phyloP scores from a whole-genome alignment of 2,329 filamentous ascomycete genomes.

The Botrytis aclada region DNA sequence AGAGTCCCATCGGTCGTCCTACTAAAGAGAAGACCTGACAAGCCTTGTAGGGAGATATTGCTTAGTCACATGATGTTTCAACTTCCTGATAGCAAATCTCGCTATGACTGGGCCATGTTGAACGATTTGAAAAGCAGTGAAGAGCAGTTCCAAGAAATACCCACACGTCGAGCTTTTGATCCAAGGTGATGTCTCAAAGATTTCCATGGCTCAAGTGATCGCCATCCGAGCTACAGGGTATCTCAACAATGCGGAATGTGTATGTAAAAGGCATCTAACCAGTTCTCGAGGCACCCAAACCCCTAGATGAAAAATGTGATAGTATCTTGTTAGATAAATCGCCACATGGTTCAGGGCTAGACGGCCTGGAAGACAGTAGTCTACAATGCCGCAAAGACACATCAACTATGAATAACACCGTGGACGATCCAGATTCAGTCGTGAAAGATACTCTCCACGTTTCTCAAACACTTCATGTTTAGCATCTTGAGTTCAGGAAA shows the following conservation, averaged over 20 bases:
- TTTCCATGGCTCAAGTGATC: background rate
- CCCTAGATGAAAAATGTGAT: too few relatives aligned
- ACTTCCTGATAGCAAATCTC: background rate
- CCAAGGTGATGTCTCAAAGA: background rate
- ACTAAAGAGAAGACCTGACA: background rate
- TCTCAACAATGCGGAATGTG: background rate
- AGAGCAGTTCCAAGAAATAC: background rate
- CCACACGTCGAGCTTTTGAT: background rate
- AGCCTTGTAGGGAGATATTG: background rate
- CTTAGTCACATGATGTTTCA: background rate
- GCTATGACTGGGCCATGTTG: background rate
- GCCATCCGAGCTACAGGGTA: background rate
- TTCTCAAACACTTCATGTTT: background rate
- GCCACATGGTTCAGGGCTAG: background rate
- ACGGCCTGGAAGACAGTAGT: background rate
- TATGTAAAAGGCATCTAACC: background rate
- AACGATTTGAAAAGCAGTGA: background rate
- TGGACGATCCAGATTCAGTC: background rate
- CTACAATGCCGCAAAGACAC: background rate
- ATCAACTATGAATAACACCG: background rate
- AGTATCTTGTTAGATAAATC: background rate
- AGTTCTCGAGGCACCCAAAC: background rate
- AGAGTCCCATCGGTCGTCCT: background rate
- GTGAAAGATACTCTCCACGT: background rate
- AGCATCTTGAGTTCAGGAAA: background rate